Evolutionary conservation across 306 rosid species (phyloP), one percentile per base, ranked within the genome.

Genomic region (Cucurbita ficifolia): DNA sequence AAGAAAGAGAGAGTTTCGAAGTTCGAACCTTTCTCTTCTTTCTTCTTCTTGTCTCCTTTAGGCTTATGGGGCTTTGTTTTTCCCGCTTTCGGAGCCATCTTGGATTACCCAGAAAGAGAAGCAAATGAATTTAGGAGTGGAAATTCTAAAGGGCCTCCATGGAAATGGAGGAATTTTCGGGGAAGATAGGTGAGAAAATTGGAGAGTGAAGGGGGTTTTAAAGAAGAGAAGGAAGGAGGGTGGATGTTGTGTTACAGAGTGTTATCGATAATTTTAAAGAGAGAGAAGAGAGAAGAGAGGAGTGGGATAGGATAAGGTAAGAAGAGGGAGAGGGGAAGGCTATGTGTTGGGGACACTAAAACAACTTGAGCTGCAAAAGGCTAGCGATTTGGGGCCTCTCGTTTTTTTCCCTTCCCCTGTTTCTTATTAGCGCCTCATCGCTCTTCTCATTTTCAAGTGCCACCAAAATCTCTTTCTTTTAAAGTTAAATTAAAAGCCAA

Each of bases 31-130:
- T 93, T 90, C 83, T 93, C 98, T 77, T 93, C 98, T 78, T 88
- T 90, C 69, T 90, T 93, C 88, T 88, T 93, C 90, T 93, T 93
- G 83, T 93, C 89, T 83, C 92, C 96, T 79, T 88, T 93, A 19
- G 86, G 76, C 80, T 93, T 93, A 81, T 93, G 96, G 1, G 96
- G 88, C 77, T 86, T 93, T 63, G 96, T 79, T 73, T 86, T 93
- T 35, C 96, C 96, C 0, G 89, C 74, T 69, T 90, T 93, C 4
- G 98, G 98, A 80, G 98, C 98, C 98, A 92, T 52, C 18, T 7
- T 7, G 8, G 21, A 7, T 6, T 48, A 13, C 4, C 4, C 4
- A 45, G 13, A 48, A 48, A 48, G 0, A 10, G 13, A 2, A 0
- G 17, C 3, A 12, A 2, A 48, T 2, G 3, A n/a, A n/a, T n/a